Conservation (phyloP, 208 protist genomes). For the Trypanosoma brucei region DNA sequence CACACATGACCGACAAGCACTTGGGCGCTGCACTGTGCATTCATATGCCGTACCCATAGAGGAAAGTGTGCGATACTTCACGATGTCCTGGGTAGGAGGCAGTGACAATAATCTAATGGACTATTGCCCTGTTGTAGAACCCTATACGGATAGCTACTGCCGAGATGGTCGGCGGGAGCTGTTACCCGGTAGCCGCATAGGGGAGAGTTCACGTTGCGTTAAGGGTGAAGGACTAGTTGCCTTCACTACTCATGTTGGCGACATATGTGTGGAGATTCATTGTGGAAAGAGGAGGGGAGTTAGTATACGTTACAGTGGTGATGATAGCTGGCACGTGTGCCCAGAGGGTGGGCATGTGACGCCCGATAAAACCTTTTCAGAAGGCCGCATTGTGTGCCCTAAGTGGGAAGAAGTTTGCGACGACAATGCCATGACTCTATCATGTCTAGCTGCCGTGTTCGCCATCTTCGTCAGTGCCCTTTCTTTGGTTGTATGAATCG, state of each 20-base stretch:
- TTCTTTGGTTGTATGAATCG: too few species aligned
- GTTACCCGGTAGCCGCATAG: constrained; percentile 17
- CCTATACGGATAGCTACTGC: constrained; percentile 20
- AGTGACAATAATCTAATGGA: constrained; percentile 24
- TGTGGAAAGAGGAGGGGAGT: constrained; percentile 9
- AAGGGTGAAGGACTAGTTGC: background rate
- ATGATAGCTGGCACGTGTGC: background rate
- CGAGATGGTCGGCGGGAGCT: background rate
- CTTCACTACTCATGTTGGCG: background rate
- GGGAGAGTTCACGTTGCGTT: constrained; percentile 13
- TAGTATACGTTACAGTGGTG: constrained; percentile 3
- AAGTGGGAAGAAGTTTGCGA: constrained; percentile 19
- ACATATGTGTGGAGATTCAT: constrained; percentile 21
- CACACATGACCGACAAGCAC: constrained; percentile 20
- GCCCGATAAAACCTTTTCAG: background rate
- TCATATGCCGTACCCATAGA: background rate
- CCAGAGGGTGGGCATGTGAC: constrained; percentile 4
- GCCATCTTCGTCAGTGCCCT: too few species aligned
- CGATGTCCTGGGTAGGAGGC: constrained; percentile 16
- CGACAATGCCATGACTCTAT: constrained; percentile 2
- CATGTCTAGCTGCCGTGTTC: background rate
- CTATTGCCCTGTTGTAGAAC: constrained; percentile 34
- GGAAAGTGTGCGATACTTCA: constrained; percentile 34
- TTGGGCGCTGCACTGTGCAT: constrained; percentile 26
- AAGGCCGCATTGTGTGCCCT: constrained; percentile 11